A percentile compares a stretch with the other conserved stretches of the same genome.
Evolutionary conservation across 306 rosid species (phyloP).

Genomic region (Neltuma alba): DNA sequence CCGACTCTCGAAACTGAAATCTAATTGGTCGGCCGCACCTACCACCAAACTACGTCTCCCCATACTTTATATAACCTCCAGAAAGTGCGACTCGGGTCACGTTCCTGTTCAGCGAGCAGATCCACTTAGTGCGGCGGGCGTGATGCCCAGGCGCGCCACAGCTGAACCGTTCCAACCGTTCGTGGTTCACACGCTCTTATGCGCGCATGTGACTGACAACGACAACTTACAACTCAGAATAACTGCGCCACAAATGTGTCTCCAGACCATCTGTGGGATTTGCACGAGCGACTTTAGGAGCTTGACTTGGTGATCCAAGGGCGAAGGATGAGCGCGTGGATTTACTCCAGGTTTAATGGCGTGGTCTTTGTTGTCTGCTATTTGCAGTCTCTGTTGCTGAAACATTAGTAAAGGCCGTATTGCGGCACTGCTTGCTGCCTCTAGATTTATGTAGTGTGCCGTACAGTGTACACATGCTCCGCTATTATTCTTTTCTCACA

Average conservation of each 20-base stretch:
- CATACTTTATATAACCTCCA: neutral
- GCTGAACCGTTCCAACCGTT: neutral
- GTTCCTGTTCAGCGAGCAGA: neutral
- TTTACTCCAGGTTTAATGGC: neutral
- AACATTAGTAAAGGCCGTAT: neutral
- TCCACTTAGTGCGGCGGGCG: neutral
- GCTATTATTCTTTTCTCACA: neutral
- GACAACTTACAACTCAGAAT: neutral
- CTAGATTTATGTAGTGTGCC: neutral
- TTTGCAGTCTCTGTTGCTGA: slow-evolving; percentile 7
- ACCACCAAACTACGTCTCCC: neutral
- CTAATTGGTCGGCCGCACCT: slow-evolving; percentile 2
- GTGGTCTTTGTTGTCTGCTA: neutral
- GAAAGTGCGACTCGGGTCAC: neutral
- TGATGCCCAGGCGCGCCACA: neutral
- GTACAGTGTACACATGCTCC: neutral
- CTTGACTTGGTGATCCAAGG: neutral
- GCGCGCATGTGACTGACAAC: neutral
- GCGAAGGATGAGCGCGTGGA: neutral
- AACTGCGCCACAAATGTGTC: neutral
- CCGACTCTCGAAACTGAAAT: neutral
- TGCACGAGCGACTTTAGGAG: neutral
- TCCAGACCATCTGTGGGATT: neutral
- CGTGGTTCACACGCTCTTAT: neutral
- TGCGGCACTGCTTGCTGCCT: slow-evolving; percentile 9